phyloP scores from a whole-genome alignment of 257 asterid genomes.

The Nyctanthes arbortristis region DNA sequence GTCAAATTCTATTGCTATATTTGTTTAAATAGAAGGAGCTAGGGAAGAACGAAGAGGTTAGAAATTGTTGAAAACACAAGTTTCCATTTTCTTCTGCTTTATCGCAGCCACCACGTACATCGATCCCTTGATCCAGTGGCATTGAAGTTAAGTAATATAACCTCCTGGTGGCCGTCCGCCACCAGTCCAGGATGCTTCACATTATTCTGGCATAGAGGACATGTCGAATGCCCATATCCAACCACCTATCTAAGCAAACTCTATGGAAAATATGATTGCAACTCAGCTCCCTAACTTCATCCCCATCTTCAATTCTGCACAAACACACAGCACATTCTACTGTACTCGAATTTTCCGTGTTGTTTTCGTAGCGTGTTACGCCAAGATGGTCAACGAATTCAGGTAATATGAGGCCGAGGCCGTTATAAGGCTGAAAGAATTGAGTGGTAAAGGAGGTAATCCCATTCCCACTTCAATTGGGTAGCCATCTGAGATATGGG shows the following conservation, averaged over 20 bases:
- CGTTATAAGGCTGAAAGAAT: conserved; percentile 19
- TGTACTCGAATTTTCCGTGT: neutral
- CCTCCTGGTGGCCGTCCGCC: conserved; percentile 21
- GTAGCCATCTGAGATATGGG: neutral
- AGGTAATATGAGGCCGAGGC: neutral
- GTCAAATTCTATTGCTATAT: no score
- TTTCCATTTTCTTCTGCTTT: no score
- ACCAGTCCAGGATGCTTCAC: conserved; percentile 12
- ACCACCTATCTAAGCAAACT: conserved; percentile 44
- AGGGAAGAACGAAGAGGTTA: no score
- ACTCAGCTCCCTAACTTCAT: conserved; percentile 32
- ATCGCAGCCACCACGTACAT: conserved; percentile 39
- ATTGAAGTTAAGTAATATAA: conserved; percentile 24
- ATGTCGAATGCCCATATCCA: conserved; percentile 26
- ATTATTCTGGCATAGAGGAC: conserved; percentile 38
- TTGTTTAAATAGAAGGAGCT: no score
- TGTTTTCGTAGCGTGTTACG: conserved; percentile 13
- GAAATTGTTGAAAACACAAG: no score
- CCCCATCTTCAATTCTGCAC: conserved; percentile 32
- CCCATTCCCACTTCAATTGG: conserved; percentile 34
- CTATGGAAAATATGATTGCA: conserved; percentile 39
- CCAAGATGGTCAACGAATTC: conserved; percentile 19
- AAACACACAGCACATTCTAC: conserved; percentile 38
- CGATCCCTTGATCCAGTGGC: conserved; percentile 15
- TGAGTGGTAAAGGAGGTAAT: conserved; percentile 26